Evolutionary conservation across 1,284 basidiomycete genomes (phyloP).

Genomic region (Puccinia hordei): DNA sequence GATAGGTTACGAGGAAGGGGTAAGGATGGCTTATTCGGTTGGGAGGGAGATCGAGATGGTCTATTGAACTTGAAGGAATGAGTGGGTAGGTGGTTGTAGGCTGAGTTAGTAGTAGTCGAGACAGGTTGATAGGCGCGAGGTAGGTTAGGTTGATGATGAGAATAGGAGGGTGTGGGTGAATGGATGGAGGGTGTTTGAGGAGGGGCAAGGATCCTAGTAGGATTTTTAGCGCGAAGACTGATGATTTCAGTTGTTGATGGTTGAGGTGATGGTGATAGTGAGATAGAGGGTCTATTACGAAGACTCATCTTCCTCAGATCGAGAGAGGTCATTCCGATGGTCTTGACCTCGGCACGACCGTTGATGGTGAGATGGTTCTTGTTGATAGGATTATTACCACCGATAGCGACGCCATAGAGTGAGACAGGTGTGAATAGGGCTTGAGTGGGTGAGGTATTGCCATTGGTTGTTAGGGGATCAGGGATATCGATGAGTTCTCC

Average conservation of each 20-base stretch:
- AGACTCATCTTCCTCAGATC: slow-evolving; percentile 30
- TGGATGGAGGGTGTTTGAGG: not conserved
- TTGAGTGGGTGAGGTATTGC: not conserved
- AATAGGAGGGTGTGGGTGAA: not conserved
- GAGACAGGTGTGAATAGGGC: slow-evolving; percentile 14
- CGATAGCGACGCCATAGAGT: slow-evolving; percentile 31
- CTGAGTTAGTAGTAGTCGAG: not conserved
- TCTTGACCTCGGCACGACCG: slow-evolving; percentile 26
- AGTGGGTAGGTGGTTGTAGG: not conserved
- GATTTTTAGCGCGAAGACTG: slow-evolving; percentile 18
- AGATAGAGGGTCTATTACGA: not conserved
- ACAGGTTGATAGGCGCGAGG: not conserved
- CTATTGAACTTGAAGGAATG: not conserved
- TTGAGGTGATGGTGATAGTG: not conserved
- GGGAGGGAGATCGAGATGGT: not conserved
- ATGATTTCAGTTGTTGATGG: slow-evolving; percentile 4
- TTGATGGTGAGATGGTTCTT: not conserved
- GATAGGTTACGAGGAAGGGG: slow-evolving; percentile 9
- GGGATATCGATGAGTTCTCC: slow-evolving; percentile 15
- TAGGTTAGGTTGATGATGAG: not conserved
- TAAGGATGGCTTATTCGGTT: not conserved
- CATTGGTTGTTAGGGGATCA: not conserved
- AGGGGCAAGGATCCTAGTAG: slow-evolving; percentile 18
- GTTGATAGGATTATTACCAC: slow-evolving; percentile 13
- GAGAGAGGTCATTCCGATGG: slow-evolving; percentile 13